A percentile compares a stretch with the other conserved stretches of the same genome.
These are phyloP conservation scores for Salix caprea DNA, from an alignment of 345 rosid genomes.

Conservation along the genomic window DNA sequence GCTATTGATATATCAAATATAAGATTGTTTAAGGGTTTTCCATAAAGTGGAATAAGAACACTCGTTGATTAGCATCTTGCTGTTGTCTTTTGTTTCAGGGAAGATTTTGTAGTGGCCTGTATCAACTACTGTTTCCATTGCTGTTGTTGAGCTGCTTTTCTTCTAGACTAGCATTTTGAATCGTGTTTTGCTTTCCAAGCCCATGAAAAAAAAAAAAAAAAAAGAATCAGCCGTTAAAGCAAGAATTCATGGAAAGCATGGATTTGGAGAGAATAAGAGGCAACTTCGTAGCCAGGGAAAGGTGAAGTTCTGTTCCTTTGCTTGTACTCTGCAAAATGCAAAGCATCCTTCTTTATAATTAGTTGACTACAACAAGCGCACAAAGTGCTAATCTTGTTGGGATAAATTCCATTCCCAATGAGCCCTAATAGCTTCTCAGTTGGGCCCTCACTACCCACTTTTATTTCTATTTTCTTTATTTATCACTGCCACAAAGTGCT, in stretches of 20 bases:
- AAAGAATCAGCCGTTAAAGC: neutral
- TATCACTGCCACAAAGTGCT: neutral
- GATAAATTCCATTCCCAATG: neutral
- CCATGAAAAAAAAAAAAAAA: neutral
- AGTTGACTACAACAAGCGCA: neutral
- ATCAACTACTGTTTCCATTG: neutral
- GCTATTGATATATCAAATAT: no score
- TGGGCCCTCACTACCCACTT: conserved; percentile 1
- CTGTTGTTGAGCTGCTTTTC: neutral
- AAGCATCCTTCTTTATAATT: neutral
- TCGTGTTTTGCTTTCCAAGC: neutral
- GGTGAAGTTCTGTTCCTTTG: conserved; percentile 8
- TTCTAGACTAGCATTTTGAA: conserved; percentile 6
- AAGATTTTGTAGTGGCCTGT: neutral
- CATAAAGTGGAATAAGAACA: neutral
- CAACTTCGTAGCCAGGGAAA: conserved; percentile 5
- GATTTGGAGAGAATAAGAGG: conserved; percentile 1
- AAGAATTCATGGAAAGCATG: neutral
- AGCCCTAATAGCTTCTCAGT: neutral
- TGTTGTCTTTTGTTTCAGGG: conserved; percentile 3
- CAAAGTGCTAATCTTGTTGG: neutral
- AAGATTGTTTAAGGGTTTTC: neutral
- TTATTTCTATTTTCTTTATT: neutral
- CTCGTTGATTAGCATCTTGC: neutral
- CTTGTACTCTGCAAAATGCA: conserved; percentile 1